Base-by-base conservation (phyloP, 78 protist genomes). In the Salpingoeca rosetta region DNA sequence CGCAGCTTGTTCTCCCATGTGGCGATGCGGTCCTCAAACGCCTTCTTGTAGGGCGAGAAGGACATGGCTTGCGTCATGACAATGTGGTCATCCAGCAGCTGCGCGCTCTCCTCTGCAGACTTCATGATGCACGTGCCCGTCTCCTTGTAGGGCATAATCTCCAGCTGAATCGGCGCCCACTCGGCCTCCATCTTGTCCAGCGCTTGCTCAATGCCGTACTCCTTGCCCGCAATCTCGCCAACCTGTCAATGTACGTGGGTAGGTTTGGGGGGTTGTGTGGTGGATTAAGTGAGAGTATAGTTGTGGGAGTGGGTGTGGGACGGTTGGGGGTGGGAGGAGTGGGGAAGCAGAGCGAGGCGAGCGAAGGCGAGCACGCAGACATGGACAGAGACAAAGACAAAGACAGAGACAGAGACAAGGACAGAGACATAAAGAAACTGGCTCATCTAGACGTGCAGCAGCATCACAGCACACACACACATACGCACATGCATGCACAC, bases 201-300 rank as follows among this genome's bases (percentile, higher is more conserved):
- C 27, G 90, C 84, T 42, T n/a, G 40, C 81, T 95, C 96, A 83
- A 94, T 86, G 36, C 83, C 45, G 87, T 86, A 89, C 87, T 95
- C 95, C 89, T 91, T 89, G 37, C 36, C 38, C 24, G 95, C 94
- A 0, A 41, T 39, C 2, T 92, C 97, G 79, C 87, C 80, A 31
- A 65, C 44, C 22, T 41, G 81, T 11, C 3, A 44, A 81, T 45
- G 84, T 2, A 40, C 83, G 7, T 3, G 10, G 10, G 10, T 41
- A 40, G 39, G 22, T 22, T 25, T 11, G n/a, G 40, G 12, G 24
- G 45, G 45, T 7, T 80, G 31, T 11, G 72, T 25, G 22, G 72
- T 25, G 72, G 22, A 22, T 22, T 56, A 25, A 56, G 22, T 25
- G 72, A 25, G 72, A 11, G 11, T 56, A 56, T 25, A 11, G 72